Percentiles rank a stretch among this genome's conserved stretches.
These are phyloP conservation scores for Lepidium sativum DNA, from an alignment of 345 rosid species.

Conservation along the genomic window DNA sequence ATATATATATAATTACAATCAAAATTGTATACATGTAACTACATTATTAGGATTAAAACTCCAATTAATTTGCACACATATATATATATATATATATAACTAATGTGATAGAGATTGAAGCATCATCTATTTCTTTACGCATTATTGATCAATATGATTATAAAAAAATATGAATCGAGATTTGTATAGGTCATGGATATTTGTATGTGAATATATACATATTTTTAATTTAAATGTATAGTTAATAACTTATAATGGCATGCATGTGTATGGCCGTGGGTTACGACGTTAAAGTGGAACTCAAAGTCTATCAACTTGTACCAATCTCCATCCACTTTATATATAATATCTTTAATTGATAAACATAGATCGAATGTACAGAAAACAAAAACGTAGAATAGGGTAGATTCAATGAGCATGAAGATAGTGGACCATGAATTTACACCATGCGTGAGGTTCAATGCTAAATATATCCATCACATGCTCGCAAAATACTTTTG, in stretches of 20 bases:
- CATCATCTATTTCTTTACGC: not conserved
- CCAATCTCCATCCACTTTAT: not conserved
- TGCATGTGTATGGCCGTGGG: constrained; percentile 14
- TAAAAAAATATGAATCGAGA: too few species aligned
- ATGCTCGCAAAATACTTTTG: not conserved
- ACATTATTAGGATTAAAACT: too few species aligned
- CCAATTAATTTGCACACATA: too few species aligned
- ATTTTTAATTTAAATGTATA: too few species aligned
- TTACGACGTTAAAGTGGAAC: not conserved
- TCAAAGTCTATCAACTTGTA: not conserved
- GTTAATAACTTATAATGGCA: not conserved
- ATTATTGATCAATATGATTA: too few species aligned
- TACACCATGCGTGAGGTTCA: not conserved
- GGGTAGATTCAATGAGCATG: not conserved
- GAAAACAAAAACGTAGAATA: not conserved
- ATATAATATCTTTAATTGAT: not conserved
- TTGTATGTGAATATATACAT: not conserved
- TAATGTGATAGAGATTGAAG: not conserved
- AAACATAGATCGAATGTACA: not conserved
- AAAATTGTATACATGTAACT: not conserved
- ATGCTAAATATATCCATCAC: not conserved
- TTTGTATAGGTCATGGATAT: not conserved
- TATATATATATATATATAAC: too few species aligned
- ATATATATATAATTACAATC: too few species aligned
- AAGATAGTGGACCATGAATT: constrained; percentile 9